These are phyloP conservation scores for Huiozyma sinensis DNA, from an alignment of 805 yeast genomes.

Conservation along the genomic window DNA sequence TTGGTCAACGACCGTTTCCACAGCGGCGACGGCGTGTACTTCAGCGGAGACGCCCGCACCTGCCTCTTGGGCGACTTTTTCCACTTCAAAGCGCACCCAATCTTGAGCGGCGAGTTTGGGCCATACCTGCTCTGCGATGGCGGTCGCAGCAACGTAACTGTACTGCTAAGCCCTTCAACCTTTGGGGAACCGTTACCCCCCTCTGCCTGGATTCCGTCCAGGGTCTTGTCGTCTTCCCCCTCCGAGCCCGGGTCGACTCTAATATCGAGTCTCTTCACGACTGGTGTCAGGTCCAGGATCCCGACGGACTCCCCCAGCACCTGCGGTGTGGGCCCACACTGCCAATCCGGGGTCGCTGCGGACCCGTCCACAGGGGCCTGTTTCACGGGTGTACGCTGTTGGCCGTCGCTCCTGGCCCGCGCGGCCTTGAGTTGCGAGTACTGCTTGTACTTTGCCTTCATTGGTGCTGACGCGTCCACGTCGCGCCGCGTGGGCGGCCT, in stretches of 20 bases:
- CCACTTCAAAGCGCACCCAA: constrained; percentile 23
- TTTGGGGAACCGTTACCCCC: too few species aligned
- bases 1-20: constrained; percentile 20
- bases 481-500: constrained; percentile 40
- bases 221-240: background rate
- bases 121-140: constrained; percentile 14
- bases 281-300: constrained; percentile 36
- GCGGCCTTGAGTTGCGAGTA: constrained; percentile 22
- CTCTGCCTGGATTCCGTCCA: background rate
- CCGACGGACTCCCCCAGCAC: constrained; percentile 67
- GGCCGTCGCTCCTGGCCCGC: background rate
- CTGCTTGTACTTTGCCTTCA: constrained; percentile 28
- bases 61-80: too few species aligned
- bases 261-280: constrained; percentile 11
- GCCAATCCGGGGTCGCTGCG: background rate
- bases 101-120: constrained; percentile 22
- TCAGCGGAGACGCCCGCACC: background rate
- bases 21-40: constrained; percentile 19
- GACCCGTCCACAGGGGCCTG: background rate
- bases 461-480: constrained; percentile 31
- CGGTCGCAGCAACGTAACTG: background rate
- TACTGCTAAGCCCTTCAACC: background rate
- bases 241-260: constrained; percentile 10
- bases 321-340: constrained; percentile 81
- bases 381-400: background rate